Evolutionary conservation across 2,329 filamentous ascomycete genomes (phyloP), one percentile per base, ranked within the genome.

Genomic region (Dothideomycetes sp.): DNA sequence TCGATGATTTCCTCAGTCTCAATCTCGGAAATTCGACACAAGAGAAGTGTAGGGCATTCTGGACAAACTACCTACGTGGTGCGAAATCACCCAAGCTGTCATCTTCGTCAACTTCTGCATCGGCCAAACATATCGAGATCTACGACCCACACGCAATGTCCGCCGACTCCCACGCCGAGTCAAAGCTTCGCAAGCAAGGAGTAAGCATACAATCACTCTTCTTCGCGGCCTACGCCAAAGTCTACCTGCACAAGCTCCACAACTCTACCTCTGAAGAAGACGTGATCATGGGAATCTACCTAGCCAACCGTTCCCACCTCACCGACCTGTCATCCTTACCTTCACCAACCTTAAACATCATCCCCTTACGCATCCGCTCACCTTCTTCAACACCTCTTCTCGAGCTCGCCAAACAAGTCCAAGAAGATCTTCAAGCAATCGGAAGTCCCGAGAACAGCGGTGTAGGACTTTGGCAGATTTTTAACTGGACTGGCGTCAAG

Each of bases 271-370:
- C 31, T 3, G 44, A 39, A 5, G 25, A 53, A 5, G 65, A 74
- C 27, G 59, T 84, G 2, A 62, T 85, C 0, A 70, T 94, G 36
- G 88, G 87, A 2, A 61, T 94, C 16, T 95, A 94, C 58, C 73
- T 94, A 7, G 84, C 86, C 29, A 94, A 93, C 56, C 74, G 86
- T 37, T 70, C 72, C 0, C 65, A 73, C 9, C 60, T 70, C 7
- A 63, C 70, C 3, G 63, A 69, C 3, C 56, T 77, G 1, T 63
- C 73, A 2, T 55, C 65, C 0, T 63, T 74, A 2, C 50, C 71
- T 0, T 79, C 76, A 22, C 87, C 88, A 0, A 91, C 84, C 0
- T 68, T 95, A 15, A 88, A 83, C 49, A 68, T 95, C 4, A 70
- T 94, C 2, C 86, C 87, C 0, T 61, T 95, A 0, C 69, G 70